Evolutionary conservation across 345 rosid genomes (phyloP), one percentile per base, ranked within the genome.

Genomic region (Salix purpurea): DNA sequence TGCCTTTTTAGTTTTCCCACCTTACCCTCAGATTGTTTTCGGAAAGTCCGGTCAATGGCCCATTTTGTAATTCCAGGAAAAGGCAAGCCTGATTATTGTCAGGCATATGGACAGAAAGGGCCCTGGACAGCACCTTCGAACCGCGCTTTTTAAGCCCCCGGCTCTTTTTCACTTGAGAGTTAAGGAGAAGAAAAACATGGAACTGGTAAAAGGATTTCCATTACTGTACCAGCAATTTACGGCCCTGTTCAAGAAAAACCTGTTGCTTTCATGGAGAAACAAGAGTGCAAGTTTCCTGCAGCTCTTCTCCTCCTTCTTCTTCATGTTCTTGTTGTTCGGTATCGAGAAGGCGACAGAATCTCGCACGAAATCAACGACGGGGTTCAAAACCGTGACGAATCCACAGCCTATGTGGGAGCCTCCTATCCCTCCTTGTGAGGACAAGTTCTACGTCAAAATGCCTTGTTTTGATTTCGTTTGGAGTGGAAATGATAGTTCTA

Each of bases 261-360:
- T 93, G n/a, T 69, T 89, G 50, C 93, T 95, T 2, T 90, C 99
- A 82, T 93, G 97, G 97, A 80, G 97, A 79, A 89, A 84, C 96
- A 93, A 90, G 84, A 79, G 88, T 62, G 93, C 97, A 1, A 85
- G 94, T 30, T 85, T 90, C 46, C 83, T 95, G 37, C 97, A 95
- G 81, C 93, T 95, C 37, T 93, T 95, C 85, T 84, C 99, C 46
- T 93, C 99, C 26, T 70, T 95, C 64, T 88, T 95, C 89, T 95
- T 95, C 90, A 87, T 95, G 75, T 83, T 95, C 74, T 90, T 95
- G 76, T 86, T 95, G 76, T 93, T 88, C 87, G 83, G 89, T 58
- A 91, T 95, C 78, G 83, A 92, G 60, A 84, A 79, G 75, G 90
- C 97, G 34, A 75, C 76, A 39, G 67, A 84, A 36, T 82, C 94